Conservation (phyloP, 345 rosid species). For the Ceriops zippeliana region DNA sequence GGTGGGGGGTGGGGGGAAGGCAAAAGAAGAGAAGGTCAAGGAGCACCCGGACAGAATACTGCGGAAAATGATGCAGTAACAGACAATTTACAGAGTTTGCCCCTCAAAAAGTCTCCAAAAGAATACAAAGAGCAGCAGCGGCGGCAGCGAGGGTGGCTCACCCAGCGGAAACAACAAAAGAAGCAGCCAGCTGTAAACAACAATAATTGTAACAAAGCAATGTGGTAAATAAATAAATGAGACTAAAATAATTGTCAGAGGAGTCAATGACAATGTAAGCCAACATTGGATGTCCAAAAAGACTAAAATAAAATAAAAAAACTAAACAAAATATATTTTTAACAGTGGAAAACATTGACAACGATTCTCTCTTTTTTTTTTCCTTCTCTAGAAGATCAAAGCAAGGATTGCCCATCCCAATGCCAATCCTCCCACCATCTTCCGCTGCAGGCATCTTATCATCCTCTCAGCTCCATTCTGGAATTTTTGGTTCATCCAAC, state of each 20-base stretch:
- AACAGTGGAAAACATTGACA: background rate
- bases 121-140: no score
- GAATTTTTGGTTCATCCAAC: background rate
- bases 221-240: background rate
- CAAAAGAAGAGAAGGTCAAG: background rate
- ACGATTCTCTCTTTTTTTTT: background rate
- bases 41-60: background rate
- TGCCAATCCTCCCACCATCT: conserved; percentile 20
- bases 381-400: conserved; percentile 16
- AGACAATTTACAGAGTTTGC: background rate
- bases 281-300: no score
- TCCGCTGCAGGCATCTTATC: conserved; percentile 22
- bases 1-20: background rate
- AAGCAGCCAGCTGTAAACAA: no score
- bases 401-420: conserved; percentile 28
- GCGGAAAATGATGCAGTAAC: background rate
- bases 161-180: background rate
- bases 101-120: background rate
- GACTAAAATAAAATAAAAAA: background rate
- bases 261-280: no score
- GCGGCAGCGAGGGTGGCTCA: no score
- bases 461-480: conserved; percentile 36
- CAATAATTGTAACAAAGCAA: background rate
- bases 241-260: no score
- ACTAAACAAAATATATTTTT: no score